Evolutionary conservation across 306 rosid genomes (phyloP), one percentile per base, ranked within the genome.

Genomic region (Crotalaria pallida): DNA sequence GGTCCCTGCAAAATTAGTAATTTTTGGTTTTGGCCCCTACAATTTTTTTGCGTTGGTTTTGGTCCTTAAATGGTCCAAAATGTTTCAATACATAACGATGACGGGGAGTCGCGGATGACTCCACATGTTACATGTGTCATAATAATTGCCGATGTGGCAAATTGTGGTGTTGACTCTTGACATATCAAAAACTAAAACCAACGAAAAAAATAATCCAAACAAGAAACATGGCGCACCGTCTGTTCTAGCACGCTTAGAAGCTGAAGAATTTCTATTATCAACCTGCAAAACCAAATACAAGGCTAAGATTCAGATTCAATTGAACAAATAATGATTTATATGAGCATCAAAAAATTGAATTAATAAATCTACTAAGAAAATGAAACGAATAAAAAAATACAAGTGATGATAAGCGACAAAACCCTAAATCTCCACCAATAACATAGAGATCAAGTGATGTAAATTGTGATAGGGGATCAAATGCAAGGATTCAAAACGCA

Each of bases 171-270:
- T n/a, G n/a, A n/a, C n/a, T n/a, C n/a, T n/a, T n/a, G n/a, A n/a
- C n/a, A n/a, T n/a, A n/a, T n/a, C n/a, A n/a, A n/a, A n/a, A n/a
- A n/a, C n/a, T n/a, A n/a, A n/a, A n/a, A n/a, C n/a, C n/a, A n/a
- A n/a, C n/a, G n/a, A n/a, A n/a, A n/a, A n/a, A 7, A 8, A 11
- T 19, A 0, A 8, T 10, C 7, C 10, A 27, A 10, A 45, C 15
- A 4, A 11, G 16, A n/a, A 36, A 34, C 16, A 33, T 10, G 9
- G 66, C 78, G 24, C 76, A 95, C 99, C 99, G 74, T 95, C 99
- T 56, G 99, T 91, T 88, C 99, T 79, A 19, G 99, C 99, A 63
- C 99, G 99, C 90, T 95, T 95, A 26, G 91, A 79, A 13, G 99
- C 97, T 11, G 99, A 95, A 31, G 99, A 95, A 77, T 89, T 91